Evolutionary conservation across 2,329 filamentous ascomycete genomes (phyloP).

Genomic region (Xylaria sp.): DNA sequence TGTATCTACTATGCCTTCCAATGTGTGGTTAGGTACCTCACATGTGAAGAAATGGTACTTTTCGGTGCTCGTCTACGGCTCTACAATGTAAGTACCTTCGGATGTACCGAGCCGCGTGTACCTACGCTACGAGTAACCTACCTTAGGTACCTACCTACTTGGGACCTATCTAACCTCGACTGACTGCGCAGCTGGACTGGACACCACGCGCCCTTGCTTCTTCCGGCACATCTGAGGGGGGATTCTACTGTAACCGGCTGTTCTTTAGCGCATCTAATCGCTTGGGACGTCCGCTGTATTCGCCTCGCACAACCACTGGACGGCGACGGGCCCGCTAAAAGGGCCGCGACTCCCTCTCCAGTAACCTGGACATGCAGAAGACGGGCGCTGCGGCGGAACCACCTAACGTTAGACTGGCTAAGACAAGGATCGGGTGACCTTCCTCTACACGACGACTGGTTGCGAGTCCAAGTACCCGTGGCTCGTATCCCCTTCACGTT

Average conservation of each 20-base stretch:
- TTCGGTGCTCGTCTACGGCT: neutral
- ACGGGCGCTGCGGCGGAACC: conserved; percentile 22
- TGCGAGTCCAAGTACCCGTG: conserved; percentile 21
- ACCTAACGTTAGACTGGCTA: conserved; percentile 16
- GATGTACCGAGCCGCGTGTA: conserved; percentile 25
- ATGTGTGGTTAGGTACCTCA: too few relatives aligned
- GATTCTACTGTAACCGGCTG: conserved; percentile 26
- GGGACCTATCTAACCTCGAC: too few relatives aligned
- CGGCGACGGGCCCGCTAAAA: conserved; percentile 18
- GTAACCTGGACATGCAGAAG: conserved; percentile 15
- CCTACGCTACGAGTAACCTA: conserved; percentile 8
- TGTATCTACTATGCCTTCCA: too few relatives aligned
- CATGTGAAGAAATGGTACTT: too few relatives aligned
- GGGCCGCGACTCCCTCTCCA: conserved; percentile 15
- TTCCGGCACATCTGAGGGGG: conserved; percentile 28
- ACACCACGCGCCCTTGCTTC: conserved; percentile 27
- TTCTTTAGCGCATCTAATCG: conserved; percentile 30
- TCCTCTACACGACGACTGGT: conserved; percentile 19
- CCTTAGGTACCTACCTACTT: too few relatives aligned
- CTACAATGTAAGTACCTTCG: conserved; percentile 5
- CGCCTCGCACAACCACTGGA: conserved; percentile 19
- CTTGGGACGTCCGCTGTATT: conserved; percentile 20
- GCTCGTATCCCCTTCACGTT: neutral
- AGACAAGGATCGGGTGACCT: conserved; percentile 31
- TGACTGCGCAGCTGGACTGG: neutral